phyloP scores from a whole-genome alignment of 2,329 filamentous ascomycete genomes.

The Metarhizium brunneum region DNA sequence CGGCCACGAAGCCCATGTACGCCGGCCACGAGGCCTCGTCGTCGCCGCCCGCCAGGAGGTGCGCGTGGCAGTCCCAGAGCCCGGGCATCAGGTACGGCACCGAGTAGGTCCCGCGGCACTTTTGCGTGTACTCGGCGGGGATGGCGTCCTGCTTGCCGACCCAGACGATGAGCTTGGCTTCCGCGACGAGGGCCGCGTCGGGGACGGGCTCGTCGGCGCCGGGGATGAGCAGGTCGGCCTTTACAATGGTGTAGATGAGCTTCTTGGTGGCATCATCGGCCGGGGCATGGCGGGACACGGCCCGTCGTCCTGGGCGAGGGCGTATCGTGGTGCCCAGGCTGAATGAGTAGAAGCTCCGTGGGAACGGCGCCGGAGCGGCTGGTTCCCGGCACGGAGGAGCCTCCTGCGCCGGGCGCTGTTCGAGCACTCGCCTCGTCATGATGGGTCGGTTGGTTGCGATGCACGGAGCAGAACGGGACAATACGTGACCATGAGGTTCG shows the following conservation, averaged over 20 bases:
- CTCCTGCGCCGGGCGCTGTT: neutral
- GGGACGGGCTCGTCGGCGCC: conserved; percentile 23
- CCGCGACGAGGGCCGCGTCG: conserved; percentile 25
- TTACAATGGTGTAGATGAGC: conserved; percentile 23
- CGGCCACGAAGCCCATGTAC: conserved; percentile 9
- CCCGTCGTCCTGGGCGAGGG: neutral
- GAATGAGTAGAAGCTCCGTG: neutral
- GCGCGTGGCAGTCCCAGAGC: conserved; percentile 42
- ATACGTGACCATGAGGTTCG: no score
- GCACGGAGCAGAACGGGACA: no score
- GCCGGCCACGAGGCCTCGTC: conserved; percentile 15
- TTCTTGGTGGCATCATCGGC: conserved; percentile 12
- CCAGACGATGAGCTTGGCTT: conserved; percentile 27
- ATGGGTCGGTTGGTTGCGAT: neutral
- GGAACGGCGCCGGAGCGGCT: neutral
- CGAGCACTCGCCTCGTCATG: neutral
- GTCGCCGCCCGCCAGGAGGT: conserved; percentile 27
- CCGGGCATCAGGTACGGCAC: conserved; percentile 39
- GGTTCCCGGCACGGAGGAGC: neutral
- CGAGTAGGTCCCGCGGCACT: conserved; percentile 14
- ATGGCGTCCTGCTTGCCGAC: conserved; percentile 20
- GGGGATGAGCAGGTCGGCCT: conserved; percentile 23
- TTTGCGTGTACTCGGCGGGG: conserved; percentile 20
- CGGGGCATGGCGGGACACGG: neutral
- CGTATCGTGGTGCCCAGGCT: neutral